Evolutionary conservation across 148 eudicot species (phyloP), one percentile per base, ranked within the genome.

Genomic region (Cornus controversa): DNA sequence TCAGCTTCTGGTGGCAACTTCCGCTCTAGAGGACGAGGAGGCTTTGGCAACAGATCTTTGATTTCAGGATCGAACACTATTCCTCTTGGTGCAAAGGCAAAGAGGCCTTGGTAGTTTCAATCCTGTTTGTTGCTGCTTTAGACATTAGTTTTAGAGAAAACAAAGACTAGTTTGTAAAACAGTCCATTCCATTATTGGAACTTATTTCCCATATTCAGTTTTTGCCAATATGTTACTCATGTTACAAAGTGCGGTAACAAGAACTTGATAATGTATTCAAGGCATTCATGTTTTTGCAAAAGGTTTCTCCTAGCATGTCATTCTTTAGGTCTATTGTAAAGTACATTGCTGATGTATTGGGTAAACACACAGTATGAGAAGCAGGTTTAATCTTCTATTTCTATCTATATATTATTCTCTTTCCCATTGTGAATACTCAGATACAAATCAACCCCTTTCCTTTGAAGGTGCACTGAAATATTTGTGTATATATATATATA

Each of bases 21-120:
- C 76, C 90, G 99, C 13, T 87, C 93, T 65, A 90, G 96, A 88
- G 97, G 99, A n/a, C 89, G 94, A 64, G 97, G 97, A 54, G 97
- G 97, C 71, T 92, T 82, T 76, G 94, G 96, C 72, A 85, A 90
- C 84, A 87, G 97, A 67, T 79, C 85, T 57, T 69, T 50, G 75
- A 82, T 79, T 10, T 83, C 95, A 34, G 98, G 97, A 79, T 90
- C 96, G 11, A 94, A 92, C 80, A 65, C 81, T 31, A 75, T 86
- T 10, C 97, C 94, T 65, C 28, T 93, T 66, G 91, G 92, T 29
- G 91, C n/a, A n/a, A n/a, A 91, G 25, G 75, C 78, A 58, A 89
- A 86, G 86, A 84, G 83, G 85, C 93, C 82, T 70, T 91, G 89
- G 89, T 94, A 90, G 81, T 66, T 78, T 65, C 73, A 28, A 5